phyloP scores from a whole-genome alignment of 768 basidiomycete species.

The Tremella mesenterica region DNA sequence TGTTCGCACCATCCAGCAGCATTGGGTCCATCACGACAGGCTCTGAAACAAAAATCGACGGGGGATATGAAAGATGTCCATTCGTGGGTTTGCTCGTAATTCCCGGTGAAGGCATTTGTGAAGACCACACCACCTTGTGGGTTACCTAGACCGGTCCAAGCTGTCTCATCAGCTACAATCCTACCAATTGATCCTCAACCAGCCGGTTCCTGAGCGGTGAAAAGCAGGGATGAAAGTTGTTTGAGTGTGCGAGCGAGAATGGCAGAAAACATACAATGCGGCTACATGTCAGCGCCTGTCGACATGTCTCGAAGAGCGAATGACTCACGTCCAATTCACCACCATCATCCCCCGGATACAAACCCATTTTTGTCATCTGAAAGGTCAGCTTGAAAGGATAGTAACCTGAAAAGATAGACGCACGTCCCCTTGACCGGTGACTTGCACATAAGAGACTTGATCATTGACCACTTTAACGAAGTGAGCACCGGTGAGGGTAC shows the following conservation, averaged over 20 bases:
- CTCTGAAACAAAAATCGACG: slow-evolving; percentile 37
- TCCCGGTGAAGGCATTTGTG: slow-evolving; percentile 45
- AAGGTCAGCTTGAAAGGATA: slow-evolving; percentile 2
- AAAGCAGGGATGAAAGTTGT: too few species aligned
- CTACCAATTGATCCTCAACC: neutral
- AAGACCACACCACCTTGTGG: slow-evolving; percentile 48
- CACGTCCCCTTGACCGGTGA: slow-evolving; percentile 35
- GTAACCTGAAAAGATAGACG: slow-evolving; percentile 1
- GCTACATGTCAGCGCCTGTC: slow-evolving; percentile 8
- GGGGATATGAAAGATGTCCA: slow-evolving; percentile 41
- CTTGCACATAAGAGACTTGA: slow-evolving; percentile 48
- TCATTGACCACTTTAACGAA: slow-evolving; percentile 44
- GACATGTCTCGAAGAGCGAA: neutral
- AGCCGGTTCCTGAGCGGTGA: too few species aligned
- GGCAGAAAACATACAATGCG: slow-evolving; percentile 16
- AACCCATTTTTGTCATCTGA: slow-evolving; percentile 43
- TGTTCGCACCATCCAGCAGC: slow-evolving; percentile 47
- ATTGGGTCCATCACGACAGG: slow-evolving; percentile 37
- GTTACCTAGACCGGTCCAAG: slow-evolving; percentile 47
- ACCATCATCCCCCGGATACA: slow-evolving; percentile 43
- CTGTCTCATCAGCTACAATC: slow-evolving; percentile 5
- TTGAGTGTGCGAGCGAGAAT: neutral
- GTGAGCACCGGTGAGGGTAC: slow-evolving; percentile 46
- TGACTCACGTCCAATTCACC: slow-evolving; percentile 46
- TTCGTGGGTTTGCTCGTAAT: slow-evolving; percentile 43